phyloP scores from a whole-genome alignment of 2,329 filamentous ascomycete species.

The Pseudocercospora fijiensis region DNA sequence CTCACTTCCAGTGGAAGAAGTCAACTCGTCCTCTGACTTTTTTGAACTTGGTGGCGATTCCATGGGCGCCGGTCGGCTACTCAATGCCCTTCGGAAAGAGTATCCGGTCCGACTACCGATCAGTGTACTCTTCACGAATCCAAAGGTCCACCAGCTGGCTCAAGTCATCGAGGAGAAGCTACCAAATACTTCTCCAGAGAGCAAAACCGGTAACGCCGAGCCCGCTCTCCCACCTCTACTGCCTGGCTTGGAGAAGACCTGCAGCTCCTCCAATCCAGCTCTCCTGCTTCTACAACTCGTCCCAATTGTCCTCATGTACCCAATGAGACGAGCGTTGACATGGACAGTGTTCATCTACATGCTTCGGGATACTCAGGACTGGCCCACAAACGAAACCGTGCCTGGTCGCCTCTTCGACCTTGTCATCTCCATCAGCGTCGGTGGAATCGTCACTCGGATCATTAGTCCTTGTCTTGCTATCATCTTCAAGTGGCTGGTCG shows the following conservation, averaged over 20 bases:
- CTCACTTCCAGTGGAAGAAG: slow-evolving; percentile 41
- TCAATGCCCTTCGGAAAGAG: slow-evolving; percentile 53
- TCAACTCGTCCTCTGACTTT: slow-evolving; percentile 49
- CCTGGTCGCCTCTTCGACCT: slow-evolving; percentile 53
- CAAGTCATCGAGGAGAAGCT: slow-evolving; percentile 40
- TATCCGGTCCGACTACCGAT: slow-evolving; percentile 54
- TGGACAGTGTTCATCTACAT: slow-evolving; percentile 56
- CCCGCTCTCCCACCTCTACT: slow-evolving; percentile 24
- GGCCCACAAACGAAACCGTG: slow-evolving; percentile 44
- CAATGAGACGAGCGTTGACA: slow-evolving; percentile 52
- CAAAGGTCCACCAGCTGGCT: slow-evolving; percentile 47
- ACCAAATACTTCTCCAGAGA: slow-evolving; percentile 4
- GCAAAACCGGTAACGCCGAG: slow-evolving; percentile 12
- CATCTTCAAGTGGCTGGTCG: slow-evolving; percentile 55
- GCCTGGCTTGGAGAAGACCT: slow-evolving; percentile 43
- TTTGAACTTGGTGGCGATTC: slow-evolving; percentile 57
- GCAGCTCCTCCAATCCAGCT: slow-evolving; percentile 52
- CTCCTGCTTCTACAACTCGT: slow-evolving; percentile 54
- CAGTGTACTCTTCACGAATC: slow-evolving; percentile 53
- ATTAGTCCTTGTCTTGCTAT: slow-evolving; percentile 52
- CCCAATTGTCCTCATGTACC: slow-evolving; percentile 53
- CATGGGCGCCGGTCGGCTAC: slow-evolving; percentile 53
- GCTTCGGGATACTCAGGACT: slow-evolving; percentile 44
- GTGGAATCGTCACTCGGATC: slow-evolving; percentile 43
- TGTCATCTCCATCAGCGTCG: slow-evolving; percentile 47